A percentile compares a stretch with the other conserved stretches of the same genome.
Evolutionary conservation across 2,329 filamentous ascomycete genomes (phyloP).

Genomic region (Xylariales sp.): DNA sequence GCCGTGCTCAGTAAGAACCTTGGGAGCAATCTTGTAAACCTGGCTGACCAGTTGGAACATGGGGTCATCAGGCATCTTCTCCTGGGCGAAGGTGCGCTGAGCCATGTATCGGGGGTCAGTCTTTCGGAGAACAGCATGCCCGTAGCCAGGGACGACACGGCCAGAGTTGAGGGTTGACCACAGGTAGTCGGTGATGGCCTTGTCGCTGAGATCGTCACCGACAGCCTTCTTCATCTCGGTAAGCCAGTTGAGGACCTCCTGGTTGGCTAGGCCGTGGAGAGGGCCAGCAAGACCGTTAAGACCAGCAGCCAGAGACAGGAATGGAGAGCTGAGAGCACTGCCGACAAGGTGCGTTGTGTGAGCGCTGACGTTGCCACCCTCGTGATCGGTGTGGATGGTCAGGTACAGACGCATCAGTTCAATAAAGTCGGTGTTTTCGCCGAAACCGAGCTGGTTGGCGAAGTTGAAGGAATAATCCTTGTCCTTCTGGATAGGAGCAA

Average conservation of each 20-base stretch:
- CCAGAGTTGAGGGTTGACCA: conserved; percentile 95
- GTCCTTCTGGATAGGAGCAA: conserved; percentile 91
- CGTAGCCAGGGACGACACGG: conserved; percentile 96
- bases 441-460: conserved; percentile 97
- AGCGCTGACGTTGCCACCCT: conserved; percentile 97
- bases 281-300: conserved; percentile 97
- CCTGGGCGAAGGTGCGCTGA: conserved; percentile 91
- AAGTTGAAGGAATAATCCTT: conserved; percentile 99
- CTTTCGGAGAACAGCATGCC: conserved; percentile 98
- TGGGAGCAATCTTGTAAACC: conserved; percentile 99
- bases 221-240: conserved; percentile 96
- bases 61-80: conserved; percentile 92
- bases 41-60: conserved; percentile 99
- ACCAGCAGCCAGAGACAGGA: conserved; percentile 93
- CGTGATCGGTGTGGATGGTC: conserved; percentile 99
- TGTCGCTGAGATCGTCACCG: conserved; percentile 91
- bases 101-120: conserved; percentile 98
- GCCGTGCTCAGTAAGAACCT: conserved; percentile 97
- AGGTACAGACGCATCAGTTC: conserved; percentile 99
- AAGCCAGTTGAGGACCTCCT: conserved; percentile 99
- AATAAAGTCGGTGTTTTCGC: conserved; percentile 91
- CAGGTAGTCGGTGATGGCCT: conserved; percentile 97
- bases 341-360: conserved; percentile 99
- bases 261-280: conserved; percentile 98
- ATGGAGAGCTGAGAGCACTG: conserved; percentile 91